Conservation (phyloP, 2,329 filamentous ascomycete species). For the Aspergillus fischeri region DNA sequence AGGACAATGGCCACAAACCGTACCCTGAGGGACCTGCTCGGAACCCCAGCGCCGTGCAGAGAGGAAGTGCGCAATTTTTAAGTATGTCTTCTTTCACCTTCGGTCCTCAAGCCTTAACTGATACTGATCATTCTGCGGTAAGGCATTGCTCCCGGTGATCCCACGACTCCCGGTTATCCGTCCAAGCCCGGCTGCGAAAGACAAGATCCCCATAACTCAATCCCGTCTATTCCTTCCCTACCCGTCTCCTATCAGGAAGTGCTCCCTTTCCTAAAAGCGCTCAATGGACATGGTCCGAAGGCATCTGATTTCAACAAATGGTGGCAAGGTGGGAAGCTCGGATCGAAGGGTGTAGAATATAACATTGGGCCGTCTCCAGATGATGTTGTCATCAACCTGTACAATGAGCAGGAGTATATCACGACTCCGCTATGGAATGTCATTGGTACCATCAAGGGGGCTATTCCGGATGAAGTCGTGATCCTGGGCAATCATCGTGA, state of each 20-base stretch:
- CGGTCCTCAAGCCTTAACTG: neutral
- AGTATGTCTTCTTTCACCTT: conserved; percentile 48
- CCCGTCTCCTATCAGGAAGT: conserved; percentile 88
- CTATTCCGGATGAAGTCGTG: conserved; percentile 77
- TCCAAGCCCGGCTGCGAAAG: conserved; percentile 86
- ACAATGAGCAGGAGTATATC: conserved; percentile 76
- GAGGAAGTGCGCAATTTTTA: conserved; percentile 80
- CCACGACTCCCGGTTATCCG: conserved; percentile 89
- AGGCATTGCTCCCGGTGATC: conserved; percentile 64
- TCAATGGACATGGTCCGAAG: conserved; percentile 83
- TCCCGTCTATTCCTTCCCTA: conserved; percentile 81
- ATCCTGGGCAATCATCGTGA: conserved; percentile 90
- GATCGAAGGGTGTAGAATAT: conserved; percentile 78
- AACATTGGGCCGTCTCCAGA: conserved; percentile 79
- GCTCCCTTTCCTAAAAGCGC: conserved; percentile 77
- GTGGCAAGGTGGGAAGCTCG: conserved; percentile 71
- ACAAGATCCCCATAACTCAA: conserved; percentile 63
- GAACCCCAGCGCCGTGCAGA: conserved; percentile 82
- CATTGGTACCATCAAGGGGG: conserved; percentile 87
- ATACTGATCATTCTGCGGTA: conserved; percentile 1
- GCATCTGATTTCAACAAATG: conserved; percentile 67
- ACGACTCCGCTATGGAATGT: conserved; percentile 86
- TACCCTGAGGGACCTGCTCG: conserved; percentile 87
- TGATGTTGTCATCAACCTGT: conserved; percentile 64
- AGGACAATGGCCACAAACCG: conserved; percentile 69